Evolutionary conservation across 2,329 filamentous ascomycete genomes (phyloP).

Genomic region (Xylaria hypoxylon): DNA sequence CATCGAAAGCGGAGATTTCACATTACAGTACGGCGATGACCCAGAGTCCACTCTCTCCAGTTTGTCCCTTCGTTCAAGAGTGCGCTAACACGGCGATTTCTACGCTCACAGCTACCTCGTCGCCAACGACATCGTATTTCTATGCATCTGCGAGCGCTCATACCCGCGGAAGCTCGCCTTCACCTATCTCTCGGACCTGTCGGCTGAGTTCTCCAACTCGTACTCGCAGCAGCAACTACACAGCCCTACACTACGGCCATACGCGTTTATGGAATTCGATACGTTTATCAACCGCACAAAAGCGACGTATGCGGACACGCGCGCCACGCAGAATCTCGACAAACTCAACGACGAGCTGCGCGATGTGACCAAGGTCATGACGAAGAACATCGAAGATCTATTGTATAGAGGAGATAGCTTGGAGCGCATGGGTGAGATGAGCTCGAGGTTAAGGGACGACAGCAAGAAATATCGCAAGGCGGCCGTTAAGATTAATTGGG

Average conservation of each 20-base stretch:
- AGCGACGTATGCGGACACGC: constrained; percentile 91
- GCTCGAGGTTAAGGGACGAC: constrained; percentile 86
- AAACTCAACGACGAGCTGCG: constrained; percentile 96
- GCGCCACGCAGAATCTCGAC: constrained; percentile 91
- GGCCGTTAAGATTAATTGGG: constrained; percentile 97
- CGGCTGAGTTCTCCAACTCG: constrained; percentile 88
- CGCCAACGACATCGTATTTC: constrained; percentile 84
- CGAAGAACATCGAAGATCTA: constrained; percentile 98
- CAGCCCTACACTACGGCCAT: constrained; percentile 81
- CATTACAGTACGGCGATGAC: constrained; percentile 76
- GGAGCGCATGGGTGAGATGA: constrained; percentile 97
- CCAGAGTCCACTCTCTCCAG: not conserved
- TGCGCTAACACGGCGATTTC: constrained; percentile 14
- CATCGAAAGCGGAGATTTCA: constrained; percentile 86
- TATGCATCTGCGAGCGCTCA: constrained; percentile 91
- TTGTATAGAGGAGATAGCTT: constrained; percentile 93
- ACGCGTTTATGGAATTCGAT: constrained; percentile 98
- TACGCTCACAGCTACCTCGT: constrained; percentile 78
- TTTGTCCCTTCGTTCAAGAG: constrained; percentile 1
- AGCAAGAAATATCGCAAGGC: constrained; percentile 94
- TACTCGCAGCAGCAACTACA: constrained; percentile 81
- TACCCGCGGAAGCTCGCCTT: constrained; percentile 99
- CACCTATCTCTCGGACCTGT: constrained; percentile 94
- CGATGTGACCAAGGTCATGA: constrained; percentile 99
- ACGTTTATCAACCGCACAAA: constrained; percentile 95